Evolutionary conservation across 2,329 filamentous ascomycete genomes (phyloP), one percentile per base, ranked within the genome.

Genomic region (Penicillium psychrosexuale): DNA sequence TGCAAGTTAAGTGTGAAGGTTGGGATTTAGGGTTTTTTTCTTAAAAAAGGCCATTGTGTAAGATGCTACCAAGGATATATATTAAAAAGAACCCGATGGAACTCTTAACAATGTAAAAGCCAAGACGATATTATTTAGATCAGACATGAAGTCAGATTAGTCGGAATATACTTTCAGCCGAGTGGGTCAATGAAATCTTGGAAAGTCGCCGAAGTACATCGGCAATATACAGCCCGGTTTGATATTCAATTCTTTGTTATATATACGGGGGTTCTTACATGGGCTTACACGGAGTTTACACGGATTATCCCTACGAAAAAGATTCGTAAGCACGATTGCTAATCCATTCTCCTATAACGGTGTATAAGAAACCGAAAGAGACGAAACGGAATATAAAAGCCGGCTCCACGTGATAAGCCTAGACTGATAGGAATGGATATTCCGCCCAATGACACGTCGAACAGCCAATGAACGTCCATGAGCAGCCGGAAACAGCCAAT

Each of bases 341-440:
- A 45, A 45, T 36, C 31, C 8, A 40, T 33, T 13, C 31, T 33
- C 12, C 31, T 33, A 13, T 12, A 31, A 12, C 12, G 12, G 31
- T 33, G 12, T 13, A 7, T 30, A 13, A 33, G 6, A 31, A 11
- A 12, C 5, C 6, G 6, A 39, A 27, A 34, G 31, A 6, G 15
- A 3, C 1, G 11, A 13, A 13, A 17, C 50, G 50, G 50, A 52
- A 47, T 40, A 52, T 47, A 47, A 36, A 47, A 19, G 22, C 50
- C 51, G 44, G 9, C 22, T 17, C 40, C 42, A 46, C 40, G 8
- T 47, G 50, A 47, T 34, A 47, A 37, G 27, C 28, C 42, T 15
- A 3, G 8, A 9, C 6, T 2, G 51, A 54, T 50, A 51, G 52
- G 52, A 39, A 45, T 39, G 45, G 31, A 49, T 39, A 45, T 50